Percentiles rank a stretch among this genome's conserved stretches.
phyloP scores from a whole-genome alignment of 257 asterid genomes.

The Penstemon davidsonii region DNA sequence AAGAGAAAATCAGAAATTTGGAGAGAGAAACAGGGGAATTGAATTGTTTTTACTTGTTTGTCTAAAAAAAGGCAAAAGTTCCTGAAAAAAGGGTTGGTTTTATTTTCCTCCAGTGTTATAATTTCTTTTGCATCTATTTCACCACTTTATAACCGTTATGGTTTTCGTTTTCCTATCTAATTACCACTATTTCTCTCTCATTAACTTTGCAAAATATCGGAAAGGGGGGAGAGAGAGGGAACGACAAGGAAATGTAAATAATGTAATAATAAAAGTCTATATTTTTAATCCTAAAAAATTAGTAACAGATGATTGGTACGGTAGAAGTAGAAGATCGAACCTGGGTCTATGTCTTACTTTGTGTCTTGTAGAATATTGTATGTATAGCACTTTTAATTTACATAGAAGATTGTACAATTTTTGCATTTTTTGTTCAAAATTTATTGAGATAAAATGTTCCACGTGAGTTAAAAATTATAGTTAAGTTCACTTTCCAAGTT shows the following conservation, averaged over 20 bases:
- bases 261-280: no score
- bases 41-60: slow-evolving; percentile 16
- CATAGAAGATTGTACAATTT: no score
- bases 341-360: no score
- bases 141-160: slow-evolving; percentile 9
- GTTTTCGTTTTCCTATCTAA: not conserved
- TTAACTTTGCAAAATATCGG: slow-evolving; percentile 11
- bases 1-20: not conserved
- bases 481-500: no score
- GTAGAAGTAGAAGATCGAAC: no score
- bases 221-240: slow-evolving; percentile 27
- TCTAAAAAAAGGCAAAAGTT: slow-evolving; percentile 15
- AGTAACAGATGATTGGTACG: no score
- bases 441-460: no score
- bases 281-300: no score
- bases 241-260: not conserved
- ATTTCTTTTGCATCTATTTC: slow-evolving; percentile 5
- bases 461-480: no score
- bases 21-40: slow-evolving; percentile 16
- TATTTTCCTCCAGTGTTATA: slow-evolving; percentile 2
- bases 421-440: no score
- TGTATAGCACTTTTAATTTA: no score
- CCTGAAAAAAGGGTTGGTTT: slow-evolving; percentile 14
- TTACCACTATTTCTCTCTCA: slow-evolving; percentile 27
- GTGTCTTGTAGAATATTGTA: no score